Percentiles rank a stretch among this genome's conserved stretches.
Conservation (phyloP, 305 asterid species). For the Coffea humblotiana region DNA sequence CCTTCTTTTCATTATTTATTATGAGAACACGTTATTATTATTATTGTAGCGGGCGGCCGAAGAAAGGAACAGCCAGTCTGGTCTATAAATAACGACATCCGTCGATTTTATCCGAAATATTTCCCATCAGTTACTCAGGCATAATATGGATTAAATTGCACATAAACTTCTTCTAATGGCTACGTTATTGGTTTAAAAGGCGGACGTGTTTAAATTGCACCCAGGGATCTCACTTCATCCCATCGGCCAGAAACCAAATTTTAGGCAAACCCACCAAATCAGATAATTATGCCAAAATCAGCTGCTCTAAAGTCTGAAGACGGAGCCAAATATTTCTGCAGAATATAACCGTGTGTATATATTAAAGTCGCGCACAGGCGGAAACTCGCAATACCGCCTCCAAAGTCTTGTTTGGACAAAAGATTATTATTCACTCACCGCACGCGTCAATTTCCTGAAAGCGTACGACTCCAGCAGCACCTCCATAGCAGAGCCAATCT, state of each 20-base stretch:
- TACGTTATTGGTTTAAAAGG: too few relatives aligned
- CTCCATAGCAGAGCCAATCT: conserved; percentile 87
- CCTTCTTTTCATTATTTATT: too few relatives aligned
- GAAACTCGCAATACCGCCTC: background rate
- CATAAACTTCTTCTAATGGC: too few relatives aligned
- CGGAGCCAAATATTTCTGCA: background rate
- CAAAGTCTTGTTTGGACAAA: background rate
- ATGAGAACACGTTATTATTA: too few relatives aligned
- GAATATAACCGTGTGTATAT: background rate
- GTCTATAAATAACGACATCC: too few relatives aligned
- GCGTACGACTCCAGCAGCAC: conserved; percentile 85
- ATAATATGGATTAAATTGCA: too few relatives aligned
- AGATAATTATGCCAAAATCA: background rate
- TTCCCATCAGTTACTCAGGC: too few relatives aligned
- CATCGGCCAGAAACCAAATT: background rate
- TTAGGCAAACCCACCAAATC: background rate
- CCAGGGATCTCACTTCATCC: background rate
- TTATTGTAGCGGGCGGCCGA: too few relatives aligned
- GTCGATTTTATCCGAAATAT: too few relatives aligned
- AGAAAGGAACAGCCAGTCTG: too few relatives aligned
- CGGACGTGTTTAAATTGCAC: background rate
- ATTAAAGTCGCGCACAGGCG: background rate
- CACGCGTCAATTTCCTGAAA: conserved; percentile 54
- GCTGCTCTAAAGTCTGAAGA: background rate
- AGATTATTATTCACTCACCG: conserved; percentile 2